A percentile compares a stretch with the other conserved stretches of the same genome.
These are phyloP conservation scores for Cupressus sempervirens DNA, from an alignment of 75 land plant genomes.

Conservation along the genomic window DNA sequence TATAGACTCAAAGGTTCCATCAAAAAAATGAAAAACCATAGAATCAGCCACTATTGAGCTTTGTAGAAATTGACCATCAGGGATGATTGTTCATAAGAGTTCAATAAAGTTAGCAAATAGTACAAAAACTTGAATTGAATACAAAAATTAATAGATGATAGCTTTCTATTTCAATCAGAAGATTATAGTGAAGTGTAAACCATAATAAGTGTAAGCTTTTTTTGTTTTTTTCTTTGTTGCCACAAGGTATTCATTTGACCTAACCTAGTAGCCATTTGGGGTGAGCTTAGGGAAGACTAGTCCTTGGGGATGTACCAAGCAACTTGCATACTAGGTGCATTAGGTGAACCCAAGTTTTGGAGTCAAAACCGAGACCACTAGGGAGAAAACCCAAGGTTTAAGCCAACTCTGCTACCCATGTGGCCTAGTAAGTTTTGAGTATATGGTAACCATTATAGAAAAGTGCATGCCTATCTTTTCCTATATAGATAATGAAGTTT, in stretches of 20 bases:
- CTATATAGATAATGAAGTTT: background rate
- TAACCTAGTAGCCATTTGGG: too few species aligned
- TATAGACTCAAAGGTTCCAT: slow-evolving; percentile 54
- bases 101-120: slow-evolving; percentile 15
- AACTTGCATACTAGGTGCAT: too few species aligned
- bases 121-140: background rate
- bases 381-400: too few species aligned
- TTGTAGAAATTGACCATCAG: slow-evolving; percentile 91
- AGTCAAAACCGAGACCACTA: too few species aligned
- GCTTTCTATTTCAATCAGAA: background rate
- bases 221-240: too few species aligned
- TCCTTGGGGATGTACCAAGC: too few species aligned
- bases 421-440: background rate
- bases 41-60: slow-evolving; percentile 97
- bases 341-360: too few species aligned
- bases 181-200: background rate
- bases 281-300: too few species aligned
- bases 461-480: background rate
- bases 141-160: background rate
- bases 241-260: too few species aligned
- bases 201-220: background rate
- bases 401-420: too few species aligned
- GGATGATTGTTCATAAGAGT: slow-evolving; percentile 62
- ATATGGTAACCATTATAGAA: background rate
- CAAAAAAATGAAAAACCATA: slow-evolving; percentile 62